Base-by-base conservation (phyloP, 1,284 basidiomycete species). In the Violaceomyces palustris region DNA sequence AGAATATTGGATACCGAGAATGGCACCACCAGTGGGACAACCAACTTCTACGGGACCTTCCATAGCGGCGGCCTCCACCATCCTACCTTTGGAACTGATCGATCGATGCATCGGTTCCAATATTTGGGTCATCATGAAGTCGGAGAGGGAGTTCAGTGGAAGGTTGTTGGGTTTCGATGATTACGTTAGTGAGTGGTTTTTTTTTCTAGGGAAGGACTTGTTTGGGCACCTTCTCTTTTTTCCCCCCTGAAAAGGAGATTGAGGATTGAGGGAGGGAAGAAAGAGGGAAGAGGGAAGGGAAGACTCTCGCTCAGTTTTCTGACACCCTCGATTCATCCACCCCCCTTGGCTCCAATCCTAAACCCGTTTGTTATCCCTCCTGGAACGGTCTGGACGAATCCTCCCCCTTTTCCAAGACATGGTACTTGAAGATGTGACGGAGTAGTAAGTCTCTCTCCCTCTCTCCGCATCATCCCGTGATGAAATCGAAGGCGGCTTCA, bases 111-210 rank as follows among this genome's bases (percentile, higher is more conserved):
- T 74, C 45, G 73, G 73, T 26, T 70, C 64, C 28, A 58, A 56
- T 38, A 73, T 74, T 49, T 74, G 73, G 73, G 72, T 74, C 26
- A 61, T 74, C 30, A 73, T 74, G 72, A 73, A 73, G 58, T 59
- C 63, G 22, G 60, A 72, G 26, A 50, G 73, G 22, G 73, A 74
- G 52, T 70, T 74, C 76, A 88, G 86, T 14, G 93, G 93, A n/a
- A 97, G 84, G 3, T 78, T 98, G 36, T 81, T 93, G 32, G 93
- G 94, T 3, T 98, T 98, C 69, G 94, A 98, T 74, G 93, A 98
- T 77, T 98, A 93, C 74, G 93, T 98, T 75, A 98, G 93, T 97
- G 75, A 82, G 93, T 96, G 48, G n/a, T n/a, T 15, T 19, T 23
- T 14, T 11, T 35, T 24, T 19, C 14, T 14, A 27, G 35, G 33